These are phyloP conservation scores for Saccharomyces hybrid DNA, from an alignment of 1,139 yeast genomes.

Conservation along the genomic window DNA sequence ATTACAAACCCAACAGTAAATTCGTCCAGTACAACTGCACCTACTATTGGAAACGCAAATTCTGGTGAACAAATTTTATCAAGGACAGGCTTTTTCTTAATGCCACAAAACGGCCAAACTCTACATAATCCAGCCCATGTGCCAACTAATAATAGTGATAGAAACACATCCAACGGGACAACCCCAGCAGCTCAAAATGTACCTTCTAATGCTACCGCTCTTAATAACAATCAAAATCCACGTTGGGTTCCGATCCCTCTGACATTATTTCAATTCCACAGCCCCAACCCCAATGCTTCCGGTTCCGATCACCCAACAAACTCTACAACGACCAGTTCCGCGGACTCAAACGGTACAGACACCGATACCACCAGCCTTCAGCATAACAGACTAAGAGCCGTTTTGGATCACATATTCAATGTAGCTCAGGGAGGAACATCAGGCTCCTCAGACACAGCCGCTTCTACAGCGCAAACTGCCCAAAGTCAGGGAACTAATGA, in stretches of 20 bases:
- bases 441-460: background rate
- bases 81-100: background rate
- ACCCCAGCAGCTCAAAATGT: background rate
- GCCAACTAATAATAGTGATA: slow-evolving; percentile 1
- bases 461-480: background rate
- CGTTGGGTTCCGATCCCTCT: slow-evolving; percentile 17
- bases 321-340: slow-evolving; percentile 1
- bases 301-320: background rate
- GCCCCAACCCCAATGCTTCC: background rate
- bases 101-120: background rate
- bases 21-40: background rate
- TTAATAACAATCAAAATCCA: slow-evolving; percentile 9
- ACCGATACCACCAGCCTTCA: slow-evolving; percentile 5
- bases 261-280: slow-evolving; percentile 7
- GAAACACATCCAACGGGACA: background rate
- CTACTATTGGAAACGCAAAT: slow-evolving; percentile 2
- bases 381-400: slow-evolving; percentile 13
- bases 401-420: slow-evolving; percentile 15
- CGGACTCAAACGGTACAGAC: background rate
- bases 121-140: slow-evolving; percentile 3
- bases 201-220: slow-evolving; percentile 1
- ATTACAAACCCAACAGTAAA: background rate
- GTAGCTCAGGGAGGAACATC: slow-evolving; percentile 1
- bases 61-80: background rate
- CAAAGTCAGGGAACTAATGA: background rate